A percentile compares a stretch with the other conserved stretches of the same genome.
These are phyloP conservation scores for Tolypocladium nubicola DNA, from an alignment of 2,329 filamentous ascomycete species.

Conservation along the genomic window DNA sequence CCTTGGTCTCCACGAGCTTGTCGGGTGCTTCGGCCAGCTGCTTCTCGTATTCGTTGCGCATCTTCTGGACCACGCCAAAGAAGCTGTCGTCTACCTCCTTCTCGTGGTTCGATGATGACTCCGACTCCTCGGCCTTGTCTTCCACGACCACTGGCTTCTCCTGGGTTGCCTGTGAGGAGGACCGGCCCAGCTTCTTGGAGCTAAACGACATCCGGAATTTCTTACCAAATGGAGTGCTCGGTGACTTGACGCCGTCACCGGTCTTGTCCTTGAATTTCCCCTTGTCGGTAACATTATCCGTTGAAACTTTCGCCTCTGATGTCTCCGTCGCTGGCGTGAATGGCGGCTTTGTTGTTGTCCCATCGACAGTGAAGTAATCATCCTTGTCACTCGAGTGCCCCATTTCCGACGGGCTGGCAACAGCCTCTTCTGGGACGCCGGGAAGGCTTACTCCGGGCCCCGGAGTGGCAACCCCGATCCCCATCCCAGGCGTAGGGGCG, in stretches of 20 bases:
- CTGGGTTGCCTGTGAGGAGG: slow-evolving; percentile 44
- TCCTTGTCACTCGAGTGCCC: slow-evolving; percentile 53
- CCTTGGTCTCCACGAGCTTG: slow-evolving; percentile 45
- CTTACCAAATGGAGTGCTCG: slow-evolving; percentile 63
- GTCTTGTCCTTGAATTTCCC: slow-evolving; percentile 35
- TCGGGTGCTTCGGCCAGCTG: slow-evolving; percentile 45
- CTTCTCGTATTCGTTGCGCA: slow-evolving; percentile 64
- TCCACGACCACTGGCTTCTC: slow-evolving; percentile 65
- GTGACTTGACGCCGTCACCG: slow-evolving; percentile 42
- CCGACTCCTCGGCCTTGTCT: slow-evolving; percentile 63
- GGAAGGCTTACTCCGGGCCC: slow-evolving; percentile 27
- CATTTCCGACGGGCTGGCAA: slow-evolving; percentile 40
- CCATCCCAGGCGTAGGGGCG: slow-evolving; percentile 63
- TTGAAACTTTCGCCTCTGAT: slow-evolving; percentile 37
- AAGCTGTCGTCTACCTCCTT: slow-evolving; percentile 70
- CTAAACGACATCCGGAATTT: slow-evolving; percentile 79
- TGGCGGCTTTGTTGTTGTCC: not conserved
- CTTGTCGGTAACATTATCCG: slow-evolving; percentile 36
- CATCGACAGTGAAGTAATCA: slow-evolving; percentile 68
- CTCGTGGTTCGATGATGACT: slow-evolving; percentile 54
- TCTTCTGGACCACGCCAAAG: slow-evolving; percentile 59
- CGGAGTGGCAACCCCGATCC: slow-evolving; percentile 69
- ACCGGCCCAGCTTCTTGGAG: slow-evolving; percentile 73
- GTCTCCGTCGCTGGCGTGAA: slow-evolving; percentile 21
- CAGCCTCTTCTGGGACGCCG: slow-evolving; percentile 36